These are phyloP conservation scores for Gyromitra esculenta DNA, from an alignment of 2,329 filamentous ascomycete genomes.

Conservation along the genomic window DNA sequence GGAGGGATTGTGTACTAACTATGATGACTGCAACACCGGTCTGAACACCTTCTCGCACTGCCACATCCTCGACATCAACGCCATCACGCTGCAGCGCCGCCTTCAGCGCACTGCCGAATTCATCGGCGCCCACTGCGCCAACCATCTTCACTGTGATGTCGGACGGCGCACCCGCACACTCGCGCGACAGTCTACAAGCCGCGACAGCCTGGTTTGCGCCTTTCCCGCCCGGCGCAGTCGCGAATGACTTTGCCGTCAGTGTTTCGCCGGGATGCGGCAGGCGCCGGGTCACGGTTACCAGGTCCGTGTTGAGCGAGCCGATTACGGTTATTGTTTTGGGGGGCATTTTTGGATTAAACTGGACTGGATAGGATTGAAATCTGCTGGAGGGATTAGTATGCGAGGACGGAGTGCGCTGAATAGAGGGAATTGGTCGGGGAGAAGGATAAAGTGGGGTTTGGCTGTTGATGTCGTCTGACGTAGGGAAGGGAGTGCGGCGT, in stretches of 20 bases:
- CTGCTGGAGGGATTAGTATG: not conserved
- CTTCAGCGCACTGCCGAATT: slow-evolving; percentile 71
- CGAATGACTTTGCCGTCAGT: slow-evolving; percentile 79
- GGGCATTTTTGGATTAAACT: slow-evolving; percentile 42
- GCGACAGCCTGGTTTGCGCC: slow-evolving; percentile 95
- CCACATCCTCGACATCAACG: slow-evolving; percentile 69
- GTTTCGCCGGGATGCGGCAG: slow-evolving; percentile 88
- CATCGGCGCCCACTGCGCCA: slow-evolving; percentile 76
- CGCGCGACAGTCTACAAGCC: slow-evolving; percentile 79
- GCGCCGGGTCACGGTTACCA: slow-evolving; percentile 86
- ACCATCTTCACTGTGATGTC: slow-evolving; percentile 72
- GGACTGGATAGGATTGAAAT: not conserved
- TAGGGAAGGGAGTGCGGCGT: slow-evolving; percentile 25
- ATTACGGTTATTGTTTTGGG: slow-evolving; percentile 75
- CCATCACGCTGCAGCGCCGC: slow-evolving; percentile 70
- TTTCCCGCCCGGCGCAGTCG: slow-evolving; percentile 87
- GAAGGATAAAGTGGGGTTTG: not conserved
- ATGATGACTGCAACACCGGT: slow-evolving; percentile 80
- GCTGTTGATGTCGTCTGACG: slow-evolving; percentile 14
- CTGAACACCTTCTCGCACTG: slow-evolving; percentile 63
- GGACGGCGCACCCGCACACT: slow-evolving; percentile 47
- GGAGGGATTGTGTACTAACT: slow-evolving; percentile 58
- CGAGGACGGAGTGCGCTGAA: not conserved
- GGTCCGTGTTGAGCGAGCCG: slow-evolving; percentile 93
- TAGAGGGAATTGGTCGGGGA: not conserved